Base-by-base conservation (phyloP, 352 stramenopile genomes). In the Peronosclerospora sorghi region DNA sequence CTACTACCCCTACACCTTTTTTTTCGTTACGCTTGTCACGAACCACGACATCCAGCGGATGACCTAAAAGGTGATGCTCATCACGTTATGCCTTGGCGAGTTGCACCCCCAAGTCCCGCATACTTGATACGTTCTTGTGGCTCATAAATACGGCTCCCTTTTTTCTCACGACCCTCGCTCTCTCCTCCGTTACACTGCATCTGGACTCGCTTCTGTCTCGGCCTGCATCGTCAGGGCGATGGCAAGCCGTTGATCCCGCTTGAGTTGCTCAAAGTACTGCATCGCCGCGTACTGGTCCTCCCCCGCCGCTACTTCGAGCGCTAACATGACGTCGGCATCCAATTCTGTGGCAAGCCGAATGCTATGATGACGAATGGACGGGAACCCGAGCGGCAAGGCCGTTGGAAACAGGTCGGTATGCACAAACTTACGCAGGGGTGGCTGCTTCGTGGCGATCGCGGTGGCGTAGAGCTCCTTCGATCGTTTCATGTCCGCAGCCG, bases 281-380 rank as follows among this genome's bases (percentile, higher is more conserved):
- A 82, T 60, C n/a, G 73, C 73, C 9, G 64, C 73, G 46, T 77
- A 70, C 44, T 85, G 73, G 35, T 85, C 73, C 39, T 83, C 64
- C 5, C 65, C 73, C 1, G 69, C 76, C 35, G 68, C 63, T 20
- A 83, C 29, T 39, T 85, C 68, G n/a, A 85, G 45, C 15, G 73
- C 73, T 6, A 85, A 48, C 55, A 81, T 59, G 29, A 83, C 48
- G 28, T 85, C 73, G 15, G 64, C 57, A 35, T 85, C 73, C 18
- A 71, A 67, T 45, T 81, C 60, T 2, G 57, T 73, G 24, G 62
- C 48, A 6, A 76, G 46, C 0, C 49, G 51, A n/a, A 75, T 56
- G 1, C 66, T 54, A 35, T 40, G 51, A 2, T 63, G 54, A 15
- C 81, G 18, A 5, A 69, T 67, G 9, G 64, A 79, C 20, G 65